Evolutionary conservation across 2,329 filamentous ascomycete species (phyloP), one percentile per base, ranked within the genome.

Genomic region (Cercospora zeina): DNA sequence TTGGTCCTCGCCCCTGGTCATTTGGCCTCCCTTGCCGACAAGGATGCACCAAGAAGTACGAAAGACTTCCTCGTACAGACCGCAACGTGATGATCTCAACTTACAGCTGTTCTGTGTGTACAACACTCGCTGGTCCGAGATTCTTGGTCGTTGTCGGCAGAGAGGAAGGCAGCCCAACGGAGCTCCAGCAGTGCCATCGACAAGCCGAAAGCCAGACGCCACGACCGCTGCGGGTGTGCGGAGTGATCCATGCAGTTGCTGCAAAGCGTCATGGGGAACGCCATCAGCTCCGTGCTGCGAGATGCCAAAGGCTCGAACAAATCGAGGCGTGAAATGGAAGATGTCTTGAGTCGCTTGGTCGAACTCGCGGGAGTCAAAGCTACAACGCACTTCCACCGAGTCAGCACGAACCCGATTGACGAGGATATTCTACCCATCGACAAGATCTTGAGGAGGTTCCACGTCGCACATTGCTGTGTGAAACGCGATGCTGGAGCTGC

Each of bases 391-490:
- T 56, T 58, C 36, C 24, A 47, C 8, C 59, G 59, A 2, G 58
- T 61, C 5, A 51, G 36, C 16, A 58, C 37, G 6, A 37, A 47
- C 31, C 45, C 62, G 4, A 61, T 63, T 9, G 62, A 63, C 30
- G 54, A 8, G 14, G 53, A 63, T 6, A 3, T 63, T 2, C 21
- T 63, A 11, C 62, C 62, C 2, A 55, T 63, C 10, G 62, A 61
- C 19, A 61, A 58, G 7, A 47, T 63, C 16, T 30, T 63, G 11
- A 31, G 58, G 10, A 63, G 39, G 37, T 21, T 63, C 27, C 58
- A 63, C 39, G 34, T 63, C 14, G 54, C 54, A 30, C 62, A 63
- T 30, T 61, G 62, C 45, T 58, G 62, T 13, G 54, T 63, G 4
- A 54, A 53, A 36, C 50, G 37, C 13, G 57, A 61, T 39, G 27